Conservation (phyloP, 139 green algal species). For the Chlamydomonas incerta region DNA sequence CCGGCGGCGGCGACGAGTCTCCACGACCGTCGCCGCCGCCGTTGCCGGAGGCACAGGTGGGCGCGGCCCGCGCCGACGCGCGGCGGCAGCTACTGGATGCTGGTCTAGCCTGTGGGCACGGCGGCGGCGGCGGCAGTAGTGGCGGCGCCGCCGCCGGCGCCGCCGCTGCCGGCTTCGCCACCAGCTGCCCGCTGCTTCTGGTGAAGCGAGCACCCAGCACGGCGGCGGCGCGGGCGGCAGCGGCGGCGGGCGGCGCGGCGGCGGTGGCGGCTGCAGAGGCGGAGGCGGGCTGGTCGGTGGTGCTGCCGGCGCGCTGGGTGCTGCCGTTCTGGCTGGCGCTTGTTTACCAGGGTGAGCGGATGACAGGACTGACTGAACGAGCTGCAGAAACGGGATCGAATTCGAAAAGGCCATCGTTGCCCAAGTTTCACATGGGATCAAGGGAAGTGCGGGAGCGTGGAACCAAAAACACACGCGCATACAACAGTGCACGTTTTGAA, state of each 20-base stretch:
- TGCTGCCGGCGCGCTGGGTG: slow-evolving; percentile 66
- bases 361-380: too few relatives aligned
- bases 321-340: slow-evolving; percentile 61
- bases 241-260: background rate
- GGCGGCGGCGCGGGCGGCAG: background rate
- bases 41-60: background rate
- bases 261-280: background rate
- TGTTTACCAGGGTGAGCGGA: slow-evolving; percentile 17
- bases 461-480: too few relatives aligned
- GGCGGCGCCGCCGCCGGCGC: background rate
- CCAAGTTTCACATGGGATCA: too few relatives aligned
- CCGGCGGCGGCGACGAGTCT: too few relatives aligned
- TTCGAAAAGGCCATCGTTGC: too few relatives aligned
- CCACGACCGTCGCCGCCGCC: background rate
- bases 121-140: too few relatives aligned
- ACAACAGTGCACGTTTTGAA: too few relatives aligned
- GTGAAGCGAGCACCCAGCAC: background rate
- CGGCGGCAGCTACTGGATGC: background rate
- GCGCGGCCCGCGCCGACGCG: background rate
- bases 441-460: too few relatives aligned
- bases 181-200: slow-evolving; percentile 21
- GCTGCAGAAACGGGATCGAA: too few relatives aligned
- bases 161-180: too few relatives aligned
- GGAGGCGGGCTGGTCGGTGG: slow-evolving; percentile 64
- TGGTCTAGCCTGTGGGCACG: background rate